Evolutionary conservation across 441 rosid genomes (phyloP).

Genomic region (Metrosideros polymorpha): DNA sequence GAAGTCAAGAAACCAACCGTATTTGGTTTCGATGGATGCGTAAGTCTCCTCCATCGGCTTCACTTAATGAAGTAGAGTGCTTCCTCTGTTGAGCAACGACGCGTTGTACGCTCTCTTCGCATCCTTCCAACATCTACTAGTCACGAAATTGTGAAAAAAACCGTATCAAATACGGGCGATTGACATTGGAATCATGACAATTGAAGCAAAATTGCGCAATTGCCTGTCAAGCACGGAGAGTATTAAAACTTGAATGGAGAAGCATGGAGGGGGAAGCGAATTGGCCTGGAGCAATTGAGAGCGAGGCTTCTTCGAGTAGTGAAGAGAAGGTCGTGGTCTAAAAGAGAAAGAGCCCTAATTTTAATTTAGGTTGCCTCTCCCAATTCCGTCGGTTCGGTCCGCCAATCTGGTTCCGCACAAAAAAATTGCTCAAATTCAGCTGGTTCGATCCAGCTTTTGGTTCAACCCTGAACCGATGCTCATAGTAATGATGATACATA

Average conservation of each 20-base stretch:
- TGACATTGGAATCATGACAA: neutral
- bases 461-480: no score
- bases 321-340: neutral
- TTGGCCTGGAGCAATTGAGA: neutral
- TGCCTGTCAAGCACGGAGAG: neutral
- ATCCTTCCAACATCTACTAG: neutral
- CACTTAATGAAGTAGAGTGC: constrained; percentile 63
- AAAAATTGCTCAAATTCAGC: no score
- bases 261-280: neutral
- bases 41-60: constrained; percentile 26
- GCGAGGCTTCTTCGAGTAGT: neutral
- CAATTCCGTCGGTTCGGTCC: no score
- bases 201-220: neutral
- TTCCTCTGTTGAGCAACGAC: constrained; percentile 65
- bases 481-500: neutral
- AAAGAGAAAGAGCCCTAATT: neutral
- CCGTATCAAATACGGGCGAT: neutral
- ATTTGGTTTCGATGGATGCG: neutral
- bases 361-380: no score
- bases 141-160: neutral
- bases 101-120: constrained; percentile 47
- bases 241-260: neutral
- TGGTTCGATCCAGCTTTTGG: rapidly evolving
- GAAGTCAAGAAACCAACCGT: neutral
- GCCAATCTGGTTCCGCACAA: no score